Conservation (phyloP, 192 early-diverging fungal species). For the Umbelopsis ramanniana region DNA sequence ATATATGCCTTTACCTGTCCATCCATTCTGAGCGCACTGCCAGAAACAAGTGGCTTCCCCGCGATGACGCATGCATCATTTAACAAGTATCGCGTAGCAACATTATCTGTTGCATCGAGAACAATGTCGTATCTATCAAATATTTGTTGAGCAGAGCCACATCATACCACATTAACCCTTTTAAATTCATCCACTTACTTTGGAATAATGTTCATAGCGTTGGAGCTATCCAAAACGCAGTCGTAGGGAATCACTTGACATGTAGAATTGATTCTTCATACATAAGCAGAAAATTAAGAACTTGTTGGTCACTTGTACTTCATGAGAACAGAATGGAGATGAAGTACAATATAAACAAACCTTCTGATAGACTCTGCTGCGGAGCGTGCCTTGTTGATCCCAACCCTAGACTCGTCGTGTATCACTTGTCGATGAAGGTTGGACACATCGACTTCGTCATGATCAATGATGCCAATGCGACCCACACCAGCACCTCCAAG, state of each 20-base stretch:
- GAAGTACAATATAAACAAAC: not conserved
- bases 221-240: slow-evolving; percentile 77
- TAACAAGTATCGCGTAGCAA: slow-evolving; percentile 91
- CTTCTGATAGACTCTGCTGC: slow-evolving; percentile 50
- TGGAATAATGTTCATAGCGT: slow-evolving; percentile 75
- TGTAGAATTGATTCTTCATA: slow-evolving; percentile 67
- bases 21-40: slow-evolving; percentile 88
- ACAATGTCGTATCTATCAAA: slow-evolving; percentile 77
- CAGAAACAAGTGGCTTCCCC: slow-evolving; percentile 84
- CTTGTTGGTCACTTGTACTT: not conserved
- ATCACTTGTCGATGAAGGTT: slow-evolving; percentile 97
- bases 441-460: slow-evolving; percentile 87
- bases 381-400: slow-evolving; percentile 76
- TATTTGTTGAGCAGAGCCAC: not conserved
- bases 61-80: slow-evolving; percentile 92
- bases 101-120: slow-evolving; percentile 94
- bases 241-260: slow-evolving; percentile 70
- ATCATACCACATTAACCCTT: not conserved
- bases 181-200: slow-evolving; percentile 32
- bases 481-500: slow-evolving; percentile 90
- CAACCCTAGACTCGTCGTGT: slow-evolving; percentile 75
- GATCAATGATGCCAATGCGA: slow-evolving; percentile 88
- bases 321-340: no score
- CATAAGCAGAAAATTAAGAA: not conserved
- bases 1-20: slow-evolving; percentile 63